Evolutionary conservation across 805 yeast genomes (phyloP).

Genomic region (Kodamaea laetipori): DNA sequence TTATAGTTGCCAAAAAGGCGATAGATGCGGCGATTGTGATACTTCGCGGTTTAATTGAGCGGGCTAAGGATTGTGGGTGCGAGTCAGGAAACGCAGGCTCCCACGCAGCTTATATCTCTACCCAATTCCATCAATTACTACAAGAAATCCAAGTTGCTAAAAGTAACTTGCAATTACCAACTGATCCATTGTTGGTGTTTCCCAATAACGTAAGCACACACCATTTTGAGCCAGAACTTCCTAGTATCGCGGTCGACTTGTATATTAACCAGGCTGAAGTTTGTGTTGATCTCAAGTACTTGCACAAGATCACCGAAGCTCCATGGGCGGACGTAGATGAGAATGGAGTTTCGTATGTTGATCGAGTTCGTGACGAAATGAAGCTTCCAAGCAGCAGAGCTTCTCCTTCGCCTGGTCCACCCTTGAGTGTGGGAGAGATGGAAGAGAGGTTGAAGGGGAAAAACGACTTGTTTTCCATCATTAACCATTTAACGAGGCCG

Average conservation of each 20-base stretch:
- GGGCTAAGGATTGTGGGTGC: neutral
- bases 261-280: slow-evolving; percentile 61
- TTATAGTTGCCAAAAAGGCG: slow-evolving; percentile 46
- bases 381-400: slow-evolving; percentile 30
- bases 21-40: slow-evolving; percentile 23
- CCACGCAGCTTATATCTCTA: neutral
- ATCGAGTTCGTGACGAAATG: slow-evolving; percentile 56
- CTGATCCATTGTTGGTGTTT: slow-evolving; percentile 57
- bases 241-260: slow-evolving; percentile 55
- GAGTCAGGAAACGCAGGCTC: neutral
- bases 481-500: slow-evolving; percentile 31
- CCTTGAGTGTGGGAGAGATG: slow-evolving; percentile 27
- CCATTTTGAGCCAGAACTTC: slow-evolving; percentile 48
- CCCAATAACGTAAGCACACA: slow-evolving; percentile 52
- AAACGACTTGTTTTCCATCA: slow-evolving; percentile 20
- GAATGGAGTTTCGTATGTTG: slow-evolving; percentile 52
- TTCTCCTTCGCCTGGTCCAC: slow-evolving; percentile 18
- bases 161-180: slow-evolving; percentile 44
- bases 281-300: slow-evolving; percentile 29
- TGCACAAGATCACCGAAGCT: slow-evolving; percentile 45
- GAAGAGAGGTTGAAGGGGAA: slow-evolving; percentile 19
- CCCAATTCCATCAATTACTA: slow-evolving; percentile 13
- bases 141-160: slow-evolving; percentile 27
- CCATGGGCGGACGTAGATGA: slow-evolving; percentile 64
- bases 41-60: slow-evolving; percentile 12